Conservation (phyloP, 257 asterid genomes). For the Lavandula angustifolia region DNA sequence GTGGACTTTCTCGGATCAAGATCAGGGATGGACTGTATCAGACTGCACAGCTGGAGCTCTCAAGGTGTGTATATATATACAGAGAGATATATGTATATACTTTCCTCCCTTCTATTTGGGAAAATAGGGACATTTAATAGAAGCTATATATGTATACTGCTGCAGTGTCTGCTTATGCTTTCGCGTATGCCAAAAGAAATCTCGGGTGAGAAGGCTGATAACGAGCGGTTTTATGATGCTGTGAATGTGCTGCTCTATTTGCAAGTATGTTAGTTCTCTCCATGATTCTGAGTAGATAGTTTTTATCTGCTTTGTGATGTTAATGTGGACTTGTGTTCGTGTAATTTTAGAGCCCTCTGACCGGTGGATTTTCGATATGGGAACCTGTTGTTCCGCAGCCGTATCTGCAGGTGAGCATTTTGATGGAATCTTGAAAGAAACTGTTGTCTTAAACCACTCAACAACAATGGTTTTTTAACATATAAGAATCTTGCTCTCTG, state of each 20-base stretch:
- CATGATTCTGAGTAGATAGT: too few species aligned
- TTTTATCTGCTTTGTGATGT: too few species aligned
- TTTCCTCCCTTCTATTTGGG: too few species aligned
- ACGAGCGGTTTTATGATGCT: slow-evolving; percentile 50
- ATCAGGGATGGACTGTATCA: slow-evolving; percentile 71
- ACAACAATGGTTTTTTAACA: too few species aligned
- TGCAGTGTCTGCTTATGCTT: slow-evolving; percentile 52
- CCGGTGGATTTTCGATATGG: neutral
- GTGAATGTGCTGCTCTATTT: slow-evolving; percentile 50
- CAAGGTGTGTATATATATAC: neutral
- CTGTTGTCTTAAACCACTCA: too few species aligned
- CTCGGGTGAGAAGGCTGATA: slow-evolving; percentile 42
- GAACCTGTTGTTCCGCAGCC: neutral
- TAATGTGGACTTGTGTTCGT: neutral
- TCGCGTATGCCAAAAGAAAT: slow-evolving; percentile 55
- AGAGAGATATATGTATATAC: too few species aligned
- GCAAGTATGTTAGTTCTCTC: slow-evolving; percentile 33
- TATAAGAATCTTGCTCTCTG: too few species aligned
- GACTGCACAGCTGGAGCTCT: slow-evolving; percentile 63
- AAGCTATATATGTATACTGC: neutral
- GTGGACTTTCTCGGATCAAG: slow-evolving; percentile 85
- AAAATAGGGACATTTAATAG: neutral
- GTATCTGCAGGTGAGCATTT: too few species aligned
- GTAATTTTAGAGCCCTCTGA: neutral
- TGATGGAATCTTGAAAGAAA: too few species aligned